These are phyloP conservation scores for Fusarium sp. DNA, from an alignment of 2,329 filamentous ascomycete species.

Conservation along the genomic window DNA sequence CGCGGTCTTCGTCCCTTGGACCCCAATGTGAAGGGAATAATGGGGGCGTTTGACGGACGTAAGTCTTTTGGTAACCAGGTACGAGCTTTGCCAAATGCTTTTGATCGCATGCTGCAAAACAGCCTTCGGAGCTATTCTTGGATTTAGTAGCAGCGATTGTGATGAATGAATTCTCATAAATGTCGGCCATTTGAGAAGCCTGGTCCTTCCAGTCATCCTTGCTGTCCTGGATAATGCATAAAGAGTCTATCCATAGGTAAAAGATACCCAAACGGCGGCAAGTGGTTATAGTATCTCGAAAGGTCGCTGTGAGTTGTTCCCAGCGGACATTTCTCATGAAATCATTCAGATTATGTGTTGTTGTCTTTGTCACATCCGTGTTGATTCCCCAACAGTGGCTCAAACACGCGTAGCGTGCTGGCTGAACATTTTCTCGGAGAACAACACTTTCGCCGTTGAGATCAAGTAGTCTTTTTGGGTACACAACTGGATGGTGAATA, in stretches of 20 bases:
- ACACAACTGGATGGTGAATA: background rate
- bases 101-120: background rate
- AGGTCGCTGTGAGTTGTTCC: background rate
- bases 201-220: background rate
- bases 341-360: background rate
- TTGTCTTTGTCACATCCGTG: background rate
- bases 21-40: background rate
- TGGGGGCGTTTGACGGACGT: background rate
- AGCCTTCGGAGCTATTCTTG: background rate
- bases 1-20: no score
- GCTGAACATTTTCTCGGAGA: background rate
- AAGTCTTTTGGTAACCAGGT: background rate
- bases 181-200: background rate
- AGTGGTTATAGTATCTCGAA: background rate
- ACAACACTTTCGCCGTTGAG: background rate
- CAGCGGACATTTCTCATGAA: background rate
- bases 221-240: background rate
- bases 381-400: background rate
- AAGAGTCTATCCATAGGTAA: background rate
- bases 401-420: background rate
- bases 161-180: background rate
- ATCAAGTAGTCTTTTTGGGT: background rate
- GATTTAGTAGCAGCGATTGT: background rate
- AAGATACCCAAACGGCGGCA: background rate
- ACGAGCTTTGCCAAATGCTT: rapidly evolving